Conservation (phyloP, 345 rosid genomes). For the Boechera divaricarpa region DNA sequence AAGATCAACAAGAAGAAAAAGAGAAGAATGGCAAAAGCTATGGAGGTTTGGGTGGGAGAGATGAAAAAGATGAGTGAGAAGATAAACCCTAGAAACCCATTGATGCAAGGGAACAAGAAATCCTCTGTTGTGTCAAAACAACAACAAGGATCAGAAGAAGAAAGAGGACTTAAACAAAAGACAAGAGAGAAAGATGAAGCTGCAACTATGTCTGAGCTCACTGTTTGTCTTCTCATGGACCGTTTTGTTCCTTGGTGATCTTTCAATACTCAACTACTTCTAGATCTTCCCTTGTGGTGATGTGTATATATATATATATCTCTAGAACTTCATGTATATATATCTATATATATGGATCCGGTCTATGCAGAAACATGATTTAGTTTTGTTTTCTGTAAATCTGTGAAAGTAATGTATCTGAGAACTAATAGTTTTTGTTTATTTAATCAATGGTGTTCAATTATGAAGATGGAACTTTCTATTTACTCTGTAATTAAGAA, state of each 20-base stretch:
- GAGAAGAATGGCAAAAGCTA: slow-evolving; percentile 56
- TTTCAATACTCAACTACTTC: not conserved
- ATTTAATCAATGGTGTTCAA: not conserved
- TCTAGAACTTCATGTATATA: slow-evolving; percentile 12
- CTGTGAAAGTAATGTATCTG: slow-evolving; percentile 4
- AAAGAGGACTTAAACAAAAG: slow-evolving; percentile 40
- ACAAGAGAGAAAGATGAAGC: slow-evolving; percentile 44
- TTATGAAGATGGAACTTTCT: slow-evolving; percentile 12
- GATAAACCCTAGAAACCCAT: slow-evolving; percentile 47
- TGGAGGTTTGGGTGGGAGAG: slow-evolving; percentile 61
- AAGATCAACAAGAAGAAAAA: not conserved
- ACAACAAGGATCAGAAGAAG: slow-evolving; percentile 36
- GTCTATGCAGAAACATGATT: slow-evolving; percentile 15
- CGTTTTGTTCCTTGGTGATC: slow-evolving; percentile 75
- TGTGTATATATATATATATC: not conserved
- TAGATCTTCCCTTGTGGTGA: not conserved
- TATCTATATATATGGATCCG: not conserved
- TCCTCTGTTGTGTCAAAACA: slow-evolving; percentile 30
- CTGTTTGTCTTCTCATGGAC: slow-evolving; percentile 78
- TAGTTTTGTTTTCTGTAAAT: slow-evolving; percentile 8
- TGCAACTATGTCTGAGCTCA: slow-evolving; percentile 63
- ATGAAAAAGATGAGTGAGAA: slow-evolving; percentile 60
- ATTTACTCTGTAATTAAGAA: not conserved
- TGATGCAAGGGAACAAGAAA: slow-evolving; percentile 37
- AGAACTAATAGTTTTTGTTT: not conserved